A percentile compares a stretch with the other conserved stretches of the same genome.
Evolutionary conservation across 2,329 filamentous ascomycete genomes (phyloP).

Genomic region (Diplodia scrobiculata): DNA sequence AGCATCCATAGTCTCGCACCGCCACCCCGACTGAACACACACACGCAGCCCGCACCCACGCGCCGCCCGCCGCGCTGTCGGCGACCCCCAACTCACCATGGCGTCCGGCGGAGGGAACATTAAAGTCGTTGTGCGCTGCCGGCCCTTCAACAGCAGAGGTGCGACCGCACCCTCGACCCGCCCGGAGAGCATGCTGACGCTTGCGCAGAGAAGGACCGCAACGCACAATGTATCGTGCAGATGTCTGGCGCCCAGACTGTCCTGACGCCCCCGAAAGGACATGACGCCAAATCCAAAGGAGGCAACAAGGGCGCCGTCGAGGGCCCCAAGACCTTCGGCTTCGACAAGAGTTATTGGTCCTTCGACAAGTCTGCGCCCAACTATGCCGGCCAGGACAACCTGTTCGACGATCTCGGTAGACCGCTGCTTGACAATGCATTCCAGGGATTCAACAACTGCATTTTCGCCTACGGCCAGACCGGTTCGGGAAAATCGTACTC

Average conservation of each 20-base stretch:
- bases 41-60: neutral
- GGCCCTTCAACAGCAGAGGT: conserved; percentile 97
- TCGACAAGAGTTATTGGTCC: conserved; percentile 98
- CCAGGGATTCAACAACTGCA: conserved; percentile 98
- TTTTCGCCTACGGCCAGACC: conserved; percentile 98
- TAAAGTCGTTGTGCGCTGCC: conserved; percentile 96
- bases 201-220: conserved; percentile 78
- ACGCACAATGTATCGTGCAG: conserved; percentile 93
- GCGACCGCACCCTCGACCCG: conserved; percentile 37
- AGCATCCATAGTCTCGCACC: conserved; percentile 22
- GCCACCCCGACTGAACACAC: conserved; percentile 13
- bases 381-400: conserved; percentile 86
- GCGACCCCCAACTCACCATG: conserved; percentile 50
- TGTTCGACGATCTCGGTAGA: conserved; percentile 84
- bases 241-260: conserved; percentile 95
- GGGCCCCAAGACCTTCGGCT: conserved; percentile 84
- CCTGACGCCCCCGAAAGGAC: conserved; percentile 69
- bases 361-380: conserved; percentile 79
- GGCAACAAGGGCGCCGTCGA: conserved; percentile 64
- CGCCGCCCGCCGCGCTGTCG: conserved; percentile 24
- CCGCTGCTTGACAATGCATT: conserved; percentile 97
- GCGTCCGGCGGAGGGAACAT: conserved; percentile 88
- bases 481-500: conserved; percentile 98
- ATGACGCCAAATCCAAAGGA: conserved; percentile 62
- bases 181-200: conserved; percentile 29